A percentile compares a stretch with the other conserved stretches of the same genome.
Conservation (phyloP, 1,284 basidiomycete species). For the Trichosporon sp. region DNA sequence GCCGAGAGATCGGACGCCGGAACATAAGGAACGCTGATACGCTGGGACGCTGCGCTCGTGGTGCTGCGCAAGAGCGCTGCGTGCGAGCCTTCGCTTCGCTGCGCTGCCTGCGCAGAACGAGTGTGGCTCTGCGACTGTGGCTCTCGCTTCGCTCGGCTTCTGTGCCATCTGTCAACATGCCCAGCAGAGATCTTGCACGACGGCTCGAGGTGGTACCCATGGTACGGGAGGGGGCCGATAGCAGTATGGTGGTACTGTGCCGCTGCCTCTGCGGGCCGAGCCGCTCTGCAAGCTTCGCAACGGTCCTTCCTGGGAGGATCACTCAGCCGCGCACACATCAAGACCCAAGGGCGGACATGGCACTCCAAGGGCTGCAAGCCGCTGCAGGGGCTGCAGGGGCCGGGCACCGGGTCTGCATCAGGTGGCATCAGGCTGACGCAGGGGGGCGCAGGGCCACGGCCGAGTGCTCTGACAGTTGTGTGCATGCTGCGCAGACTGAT, state of each 20-base stretch:
- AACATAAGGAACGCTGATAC: conserved; percentile 8
- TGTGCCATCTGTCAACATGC: background rate
- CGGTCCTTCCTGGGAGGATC: background rate
- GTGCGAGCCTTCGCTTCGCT: background rate
- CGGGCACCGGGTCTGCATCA: background rate
- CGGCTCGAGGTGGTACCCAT: background rate
- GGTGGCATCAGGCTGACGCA: background rate
- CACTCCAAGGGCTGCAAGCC: conserved; percentile 5
- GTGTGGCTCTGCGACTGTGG: conserved; percentile 7
- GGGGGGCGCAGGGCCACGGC: background rate
- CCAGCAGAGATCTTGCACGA: background rate
- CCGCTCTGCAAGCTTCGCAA: background rate
- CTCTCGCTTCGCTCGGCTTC: conserved; percentile 6
- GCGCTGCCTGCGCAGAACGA: conserved; percentile 1
- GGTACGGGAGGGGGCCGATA: background rate
- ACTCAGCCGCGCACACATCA: conserved; percentile 1
- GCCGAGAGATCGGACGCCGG: conserved; percentile 2
- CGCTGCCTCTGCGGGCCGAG: background rate
- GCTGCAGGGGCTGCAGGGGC: background rate
- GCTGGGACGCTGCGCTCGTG: background rate
- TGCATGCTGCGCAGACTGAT: background rate
- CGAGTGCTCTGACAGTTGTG: background rate
- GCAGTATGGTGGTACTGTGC: background rate
- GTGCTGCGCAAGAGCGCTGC: background rate
- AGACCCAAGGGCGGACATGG: conserved; percentile 19